Conservation (phyloP, 73 alveolate genomes). For the Tetrahymena thermophila region DNA sequence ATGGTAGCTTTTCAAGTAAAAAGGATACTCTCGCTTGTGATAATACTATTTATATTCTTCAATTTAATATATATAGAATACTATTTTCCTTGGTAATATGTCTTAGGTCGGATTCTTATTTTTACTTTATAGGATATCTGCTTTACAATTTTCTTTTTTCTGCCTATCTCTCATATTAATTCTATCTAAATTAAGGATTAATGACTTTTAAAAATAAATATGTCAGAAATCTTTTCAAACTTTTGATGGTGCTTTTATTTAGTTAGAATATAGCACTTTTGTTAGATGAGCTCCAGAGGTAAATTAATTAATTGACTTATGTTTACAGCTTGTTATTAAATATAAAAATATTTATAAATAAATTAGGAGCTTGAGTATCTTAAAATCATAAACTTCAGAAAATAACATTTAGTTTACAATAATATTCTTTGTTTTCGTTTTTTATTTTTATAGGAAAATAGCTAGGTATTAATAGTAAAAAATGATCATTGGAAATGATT, state of each 20-base stretch:
- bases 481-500: neutral
- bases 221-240: neutral
- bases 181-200: neutral
- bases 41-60: neutral
- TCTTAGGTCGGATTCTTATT: neutral
- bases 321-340: too few relatives aligned
- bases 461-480: neutral
- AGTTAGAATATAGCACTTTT: neutral
- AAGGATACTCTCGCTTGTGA: neutral
- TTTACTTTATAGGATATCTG: neutral
- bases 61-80: neutral
- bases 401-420: neutral
- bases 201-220: neutral
- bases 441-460: neutral
- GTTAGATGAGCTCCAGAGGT: neutral
- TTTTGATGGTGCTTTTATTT: neutral
- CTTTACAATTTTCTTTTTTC: neutral
- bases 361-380: neutral
- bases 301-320: too few relatives aligned
- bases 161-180: neutral
- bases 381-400: neutral
- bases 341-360: too few relatives aligned
- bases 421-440: neutral
- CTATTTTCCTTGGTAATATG: neutral
- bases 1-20: neutral